Base-by-base conservation (phyloP, 2,329 filamentous ascomycete genomes). In the Penicillium concentricum region DNA sequence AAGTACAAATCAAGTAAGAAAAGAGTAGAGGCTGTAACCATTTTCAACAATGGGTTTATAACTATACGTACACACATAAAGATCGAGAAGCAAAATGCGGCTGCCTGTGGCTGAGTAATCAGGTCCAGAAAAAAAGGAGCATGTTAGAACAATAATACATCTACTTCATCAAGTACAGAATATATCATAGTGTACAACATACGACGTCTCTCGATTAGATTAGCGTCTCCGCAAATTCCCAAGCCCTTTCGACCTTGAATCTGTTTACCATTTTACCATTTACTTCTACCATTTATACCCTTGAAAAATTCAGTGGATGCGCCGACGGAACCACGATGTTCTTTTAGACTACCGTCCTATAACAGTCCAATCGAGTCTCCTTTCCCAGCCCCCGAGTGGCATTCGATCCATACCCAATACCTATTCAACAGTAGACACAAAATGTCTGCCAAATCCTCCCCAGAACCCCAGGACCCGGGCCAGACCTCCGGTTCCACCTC, bases 371-470 rank as follows among this genome's bases (percentile, higher is more conserved):
- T 53, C 51, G 44, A 57, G 49, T 55, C 50, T 53, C 52, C 58
- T 62, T 51, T 43, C 39, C 39, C 48, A 45, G 15, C 42, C 18
- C 42, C 41, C 47, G 37, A 56, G 26, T 43, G 30, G 26, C 30
- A 24, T 34, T 38, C 53, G 35, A 51, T 38, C 26, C 47, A 48
- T 32, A 39, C 22, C 26, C 16, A 9, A 51, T 42, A 35, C 47
- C 34, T 26, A 39, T 32, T 28, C 13, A 7, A 46, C 28, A 35
- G 12, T 26, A 48, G 26, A 54, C 41, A 13, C 5, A 16, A 54
- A 42, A 71, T 70, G 71, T 69, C 68, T 56, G 65, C 69, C 51
- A 68, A 63, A 41, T 57, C 60, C 45, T 63, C 69, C 42, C 61
- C 68, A 30, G 67, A 66, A 48, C 60, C 62, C 28, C 61, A 57